These are phyloP conservation scores for Lentinus tigrinus DNA, from an alignment of 768 basidiomycete genomes.

Conservation along the genomic window DNA sequence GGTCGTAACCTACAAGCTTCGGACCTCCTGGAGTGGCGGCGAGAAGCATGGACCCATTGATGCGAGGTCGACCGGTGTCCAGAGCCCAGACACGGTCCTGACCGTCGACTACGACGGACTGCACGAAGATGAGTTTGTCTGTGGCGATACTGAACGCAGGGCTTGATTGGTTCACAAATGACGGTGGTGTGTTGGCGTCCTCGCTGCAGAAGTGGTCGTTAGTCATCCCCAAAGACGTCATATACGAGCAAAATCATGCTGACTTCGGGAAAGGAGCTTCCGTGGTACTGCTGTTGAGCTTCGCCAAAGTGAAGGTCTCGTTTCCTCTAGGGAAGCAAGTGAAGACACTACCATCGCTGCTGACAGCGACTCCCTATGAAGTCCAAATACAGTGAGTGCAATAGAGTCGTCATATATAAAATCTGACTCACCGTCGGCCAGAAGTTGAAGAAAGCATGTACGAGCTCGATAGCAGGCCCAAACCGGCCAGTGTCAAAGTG, in stretches of 20 bases:
- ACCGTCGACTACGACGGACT: constrained; percentile 25
- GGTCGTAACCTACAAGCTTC: constrained; percentile 23
- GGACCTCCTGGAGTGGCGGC: constrained; percentile 17
- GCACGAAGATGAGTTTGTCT: constrained; percentile 22
- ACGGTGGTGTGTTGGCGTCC: constrained; percentile 21
- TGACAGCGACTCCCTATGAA: constrained; percentile 17
- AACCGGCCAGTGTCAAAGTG: constrained; percentile 19
- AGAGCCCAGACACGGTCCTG: constrained; percentile 25
- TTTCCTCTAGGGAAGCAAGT: constrained; percentile 21
- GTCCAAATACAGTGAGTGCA: too few species aligned
- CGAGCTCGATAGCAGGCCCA: constrained; percentile 16
- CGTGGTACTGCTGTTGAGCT: constrained; percentile 11
- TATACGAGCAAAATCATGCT: neutral
- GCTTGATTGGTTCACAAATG: constrained; percentile 19
- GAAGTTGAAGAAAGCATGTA: constrained; percentile 19
- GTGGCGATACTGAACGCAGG: constrained; percentile 18
- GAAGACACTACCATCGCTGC: constrained; percentile 17
- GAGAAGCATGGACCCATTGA: constrained; percentile 16
- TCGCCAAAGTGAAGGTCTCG: constrained; percentile 18
- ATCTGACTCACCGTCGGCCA: constrained; percentile 17
- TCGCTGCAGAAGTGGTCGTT: neutral
- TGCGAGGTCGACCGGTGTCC: constrained; percentile 24
- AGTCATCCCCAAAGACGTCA: too few species aligned
- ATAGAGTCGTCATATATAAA: too few species aligned
- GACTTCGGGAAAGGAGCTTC: constrained; percentile 20